These are phyloP conservation scores for Funneliformis geosporum DNA, from an alignment of 192 early-diverging fungal genomes.

Conservation along the genomic window DNA sequence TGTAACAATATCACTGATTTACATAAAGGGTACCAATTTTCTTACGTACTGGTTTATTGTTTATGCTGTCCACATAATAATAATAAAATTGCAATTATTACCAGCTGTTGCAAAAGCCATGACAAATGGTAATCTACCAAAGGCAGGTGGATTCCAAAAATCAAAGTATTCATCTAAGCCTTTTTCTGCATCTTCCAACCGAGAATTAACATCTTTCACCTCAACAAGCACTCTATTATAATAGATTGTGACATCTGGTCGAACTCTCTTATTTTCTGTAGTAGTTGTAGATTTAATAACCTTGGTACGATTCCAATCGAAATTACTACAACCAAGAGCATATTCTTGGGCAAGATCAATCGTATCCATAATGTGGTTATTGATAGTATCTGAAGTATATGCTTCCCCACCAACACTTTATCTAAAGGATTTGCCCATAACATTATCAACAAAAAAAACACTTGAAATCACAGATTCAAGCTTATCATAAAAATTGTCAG, in stretches of 20 bases:
- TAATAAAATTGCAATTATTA: not conserved
- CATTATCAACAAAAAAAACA: not conserved
- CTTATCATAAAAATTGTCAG: not conserved
- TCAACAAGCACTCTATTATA: not conserved
- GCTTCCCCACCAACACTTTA: too few relatives aligned
- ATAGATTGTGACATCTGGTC: constrained; percentile 4
- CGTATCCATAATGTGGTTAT: too few relatives aligned
- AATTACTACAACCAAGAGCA: not conserved
- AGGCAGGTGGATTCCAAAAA: not conserved
- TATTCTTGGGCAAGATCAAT: too few relatives aligned
- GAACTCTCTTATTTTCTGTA: not conserved
- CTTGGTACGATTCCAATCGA: not conserved
- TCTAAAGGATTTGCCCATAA: too few relatives aligned
- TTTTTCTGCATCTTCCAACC: not conserved
- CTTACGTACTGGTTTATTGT: not conserved
- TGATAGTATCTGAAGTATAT: too few relatives aligned
- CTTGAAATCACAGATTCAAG: not conserved
- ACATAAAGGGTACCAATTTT: not conserved
- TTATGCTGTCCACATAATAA: not conserved
- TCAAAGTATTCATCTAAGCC: not conserved
- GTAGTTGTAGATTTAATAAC: not conserved
- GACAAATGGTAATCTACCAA: not conserved
- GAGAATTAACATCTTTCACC: not conserved
- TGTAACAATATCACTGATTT: too few relatives aligned
- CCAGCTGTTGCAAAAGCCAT: not conserved